These are phyloP conservation scores for Terfezia claveryi DNA, from an alignment of 495 filamentous ascomycete genomes.

Conservation along the genomic window DNA sequence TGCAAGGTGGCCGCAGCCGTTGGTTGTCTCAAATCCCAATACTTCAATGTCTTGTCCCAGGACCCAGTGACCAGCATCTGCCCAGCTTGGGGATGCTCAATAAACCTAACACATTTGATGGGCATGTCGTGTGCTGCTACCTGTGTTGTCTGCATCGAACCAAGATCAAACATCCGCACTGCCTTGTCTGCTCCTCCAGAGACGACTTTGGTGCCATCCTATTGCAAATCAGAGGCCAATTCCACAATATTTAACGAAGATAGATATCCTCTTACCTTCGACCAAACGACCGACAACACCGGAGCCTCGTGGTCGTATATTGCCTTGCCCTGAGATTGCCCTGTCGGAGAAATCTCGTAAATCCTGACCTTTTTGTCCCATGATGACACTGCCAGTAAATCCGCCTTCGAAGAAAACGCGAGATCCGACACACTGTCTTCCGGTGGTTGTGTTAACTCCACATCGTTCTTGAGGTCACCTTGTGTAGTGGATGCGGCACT, in stretches of 20 bases:
- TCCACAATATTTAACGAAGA: neutral
- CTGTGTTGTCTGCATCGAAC: slow-evolving; percentile 32
- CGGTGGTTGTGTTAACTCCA: slow-evolving; percentile 51
- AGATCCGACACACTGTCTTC: slow-evolving; percentile 73
- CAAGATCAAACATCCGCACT: slow-evolving; percentile 55
- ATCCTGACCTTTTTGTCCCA: slow-evolving; percentile 93
- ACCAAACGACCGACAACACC: slow-evolving; percentile 61
- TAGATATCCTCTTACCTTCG: slow-evolving; percentile 38
- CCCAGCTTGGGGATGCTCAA: slow-evolving; percentile 32
- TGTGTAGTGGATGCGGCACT: slow-evolving; percentile 42
- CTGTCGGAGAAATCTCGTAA: slow-evolving; percentile 57
- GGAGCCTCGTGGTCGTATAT: slow-evolving; percentile 55
- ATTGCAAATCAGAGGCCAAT: slow-evolving; percentile 3
- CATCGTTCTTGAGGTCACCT: slow-evolving; percentile 78
- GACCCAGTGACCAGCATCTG: slow-evolving; percentile 69
- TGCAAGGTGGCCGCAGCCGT: slow-evolving; percentile 37
- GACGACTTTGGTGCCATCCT: slow-evolving; percentile 49
- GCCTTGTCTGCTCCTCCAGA: slow-evolving; percentile 71
- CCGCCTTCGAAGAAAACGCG: slow-evolving; percentile 50
- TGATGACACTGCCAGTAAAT: slow-evolving; percentile 64
- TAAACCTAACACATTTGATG: slow-evolving; percentile 57
- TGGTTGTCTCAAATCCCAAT: slow-evolving; percentile 66
- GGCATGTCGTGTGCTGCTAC: slow-evolving; percentile 63
- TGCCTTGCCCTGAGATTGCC: slow-evolving; percentile 53
- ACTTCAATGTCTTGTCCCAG: slow-evolving; percentile 92